phyloP scores from a whole-genome alignment of 1,284 basidiomycete species.

The Sanghuangporus weigelae region DNA sequence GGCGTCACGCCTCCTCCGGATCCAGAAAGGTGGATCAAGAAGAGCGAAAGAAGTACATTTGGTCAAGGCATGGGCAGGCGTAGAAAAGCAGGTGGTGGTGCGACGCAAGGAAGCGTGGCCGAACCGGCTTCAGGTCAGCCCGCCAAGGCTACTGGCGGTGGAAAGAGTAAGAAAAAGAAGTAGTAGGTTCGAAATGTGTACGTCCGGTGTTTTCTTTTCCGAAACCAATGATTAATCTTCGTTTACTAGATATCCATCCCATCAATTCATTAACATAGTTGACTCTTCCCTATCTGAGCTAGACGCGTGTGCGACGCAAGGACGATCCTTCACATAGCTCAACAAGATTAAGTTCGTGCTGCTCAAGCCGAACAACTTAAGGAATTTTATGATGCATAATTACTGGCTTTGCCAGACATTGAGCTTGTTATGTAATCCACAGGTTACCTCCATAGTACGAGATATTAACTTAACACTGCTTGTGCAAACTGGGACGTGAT shows the following conservation, averaged over 20 bases:
- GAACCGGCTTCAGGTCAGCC: constrained; percentile 28
- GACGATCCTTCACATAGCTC: not conserved
- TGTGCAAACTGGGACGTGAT: not conserved
- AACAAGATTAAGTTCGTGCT: not conserved
- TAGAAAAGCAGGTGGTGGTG: constrained; percentile 43
- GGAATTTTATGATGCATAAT: not conserved
- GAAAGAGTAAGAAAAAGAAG: constrained; percentile 49
- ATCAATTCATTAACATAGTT: not conserved
- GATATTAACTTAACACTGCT: not conserved
- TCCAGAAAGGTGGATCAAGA: constrained; percentile 80
- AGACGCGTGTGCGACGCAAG: not conserved
- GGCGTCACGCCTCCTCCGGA: constrained; percentile 74
- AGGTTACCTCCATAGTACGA: not conserved
- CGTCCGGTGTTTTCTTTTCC: constrained; percentile 18
- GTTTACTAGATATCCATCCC: not conserved
- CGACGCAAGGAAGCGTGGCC: constrained; percentile 49
- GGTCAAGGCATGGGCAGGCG: constrained; percentile 33
- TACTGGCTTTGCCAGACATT: not conserved
- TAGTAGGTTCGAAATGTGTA: constrained; percentile 19
- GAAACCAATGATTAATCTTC: constrained; percentile 1
- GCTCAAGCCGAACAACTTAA: not conserved
- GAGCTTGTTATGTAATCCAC: not conserved
- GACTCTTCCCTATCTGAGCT: not conserved
- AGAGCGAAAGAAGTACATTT: constrained; percentile 62
- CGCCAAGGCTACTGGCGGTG: constrained; percentile 33